Percentiles rank a stretch among this genome's conserved stretches.
phyloP scores from a whole-genome alignment of 164 flowering plant genomes.

The Magnolia officinalis region DNA sequence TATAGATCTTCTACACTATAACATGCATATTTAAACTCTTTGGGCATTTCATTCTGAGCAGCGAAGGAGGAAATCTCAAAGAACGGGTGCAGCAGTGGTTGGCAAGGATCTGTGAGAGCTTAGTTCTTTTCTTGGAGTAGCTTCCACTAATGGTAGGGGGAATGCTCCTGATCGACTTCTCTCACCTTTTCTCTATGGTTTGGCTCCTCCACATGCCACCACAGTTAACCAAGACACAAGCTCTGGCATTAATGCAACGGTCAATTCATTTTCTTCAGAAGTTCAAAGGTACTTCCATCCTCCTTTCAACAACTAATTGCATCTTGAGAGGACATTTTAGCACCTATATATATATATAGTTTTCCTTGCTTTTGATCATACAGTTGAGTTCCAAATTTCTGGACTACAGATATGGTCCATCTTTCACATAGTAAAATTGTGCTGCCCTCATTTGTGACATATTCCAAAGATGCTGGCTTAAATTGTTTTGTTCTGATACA shows the following conservation, averaged over 20 bases:
- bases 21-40: neutral
- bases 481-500: neutral
- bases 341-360: neutral
- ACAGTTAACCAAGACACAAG: conserved; percentile 26
- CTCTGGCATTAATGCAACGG: conserved; percentile 7
- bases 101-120: conserved; percentile 47
- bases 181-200: conserved; percentile 51
- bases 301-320: neutral
- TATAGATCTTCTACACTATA: too few relatives aligned
- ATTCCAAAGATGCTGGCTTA: neutral
- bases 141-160: conserved; percentile 27
- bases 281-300: conserved; percentile 35
- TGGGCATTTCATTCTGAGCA: conserved; percentile 22
- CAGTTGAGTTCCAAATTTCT: neutral
- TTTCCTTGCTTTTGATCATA: neutral
- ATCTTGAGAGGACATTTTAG: neutral
- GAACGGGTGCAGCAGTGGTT: conserved; percentile 37
- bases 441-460: neutral
- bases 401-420: neutral
- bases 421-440: neutral
- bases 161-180: conserved; percentile 59
- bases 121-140: conserved; percentile 36
- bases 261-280: conserved; percentile 13
- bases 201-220: conserved; percentile 23
- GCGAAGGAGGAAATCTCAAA: conserved; percentile 57